A percentile compares a stretch with the other conserved stretches of the same genome.
Evolutionary conservation across 306 rosid species (phyloP).

Genomic region (Trifolium fragiferum): DNA sequence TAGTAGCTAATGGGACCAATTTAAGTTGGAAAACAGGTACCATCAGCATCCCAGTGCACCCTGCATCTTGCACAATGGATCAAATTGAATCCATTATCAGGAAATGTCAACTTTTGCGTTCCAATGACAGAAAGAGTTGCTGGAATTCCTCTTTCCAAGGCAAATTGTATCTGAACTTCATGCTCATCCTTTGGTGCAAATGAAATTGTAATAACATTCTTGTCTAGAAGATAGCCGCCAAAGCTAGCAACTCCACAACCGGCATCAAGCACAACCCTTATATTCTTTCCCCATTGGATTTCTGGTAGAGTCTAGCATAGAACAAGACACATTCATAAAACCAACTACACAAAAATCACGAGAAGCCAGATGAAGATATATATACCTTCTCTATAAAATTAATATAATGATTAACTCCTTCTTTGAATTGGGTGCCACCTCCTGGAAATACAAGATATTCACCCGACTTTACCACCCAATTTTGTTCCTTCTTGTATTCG

Average conservation of each 20-base stretch:
- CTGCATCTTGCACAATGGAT: constrained; percentile 97
- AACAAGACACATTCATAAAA: background rate
- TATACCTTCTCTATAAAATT: constrained; percentile 67
- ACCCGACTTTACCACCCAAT: constrained; percentile 82
- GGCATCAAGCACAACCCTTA: constrained; percentile 86
- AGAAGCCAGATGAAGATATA: constrained; percentile 19
- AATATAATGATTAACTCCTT: constrained; percentile 74
- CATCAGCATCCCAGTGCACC: constrained; percentile 98
- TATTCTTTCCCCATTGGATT: constrained; percentile 79
- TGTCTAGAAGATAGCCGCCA: constrained; percentile 86
- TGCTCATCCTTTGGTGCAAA: constrained; percentile 99
- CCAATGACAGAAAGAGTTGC: constrained; percentile 94
- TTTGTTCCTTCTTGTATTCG: constrained; percentile 92
- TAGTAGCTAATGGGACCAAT: too few species aligned
- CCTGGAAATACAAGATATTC: constrained; percentile 87
- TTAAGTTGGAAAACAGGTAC: constrained; percentile 53
- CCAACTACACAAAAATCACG: background rate
- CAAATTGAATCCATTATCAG: constrained; percentile 78
- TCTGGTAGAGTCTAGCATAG: constrained; percentile 57
- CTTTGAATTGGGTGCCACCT: constrained; percentile 98
- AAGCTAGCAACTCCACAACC: constrained; percentile 99
- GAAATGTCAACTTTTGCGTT: constrained; percentile 82
- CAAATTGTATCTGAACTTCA: constrained; percentile 99
- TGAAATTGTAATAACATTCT: constrained; percentile 84
- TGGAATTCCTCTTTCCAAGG: constrained; percentile 98